Percentiles rank a stretch among this genome's conserved stretches.
These are phyloP conservation scores for Cryptosporidium sp. DNA, from an alignment of 169 alveolate species.

Conservation along the genomic window DNA sequence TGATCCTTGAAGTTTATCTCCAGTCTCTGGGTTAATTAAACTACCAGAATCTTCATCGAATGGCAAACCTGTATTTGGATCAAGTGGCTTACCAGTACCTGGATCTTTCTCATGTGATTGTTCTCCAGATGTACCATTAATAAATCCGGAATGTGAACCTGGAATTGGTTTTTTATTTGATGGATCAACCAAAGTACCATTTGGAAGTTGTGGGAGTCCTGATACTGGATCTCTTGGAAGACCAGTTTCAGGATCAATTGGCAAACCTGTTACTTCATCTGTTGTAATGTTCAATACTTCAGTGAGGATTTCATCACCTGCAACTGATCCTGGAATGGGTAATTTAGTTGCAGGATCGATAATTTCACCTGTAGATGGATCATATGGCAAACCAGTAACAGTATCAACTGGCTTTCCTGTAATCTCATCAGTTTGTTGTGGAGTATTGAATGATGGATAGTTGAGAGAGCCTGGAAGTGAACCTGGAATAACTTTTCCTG, in stretches of 20 bases:
- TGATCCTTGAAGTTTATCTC: slow-evolving; percentile 36
- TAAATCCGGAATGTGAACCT: slow-evolving; percentile 73
- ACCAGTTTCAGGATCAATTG: slow-evolving; percentile 61
- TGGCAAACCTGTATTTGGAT: slow-evolving; percentile 75
- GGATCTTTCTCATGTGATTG: slow-evolving; percentile 42
- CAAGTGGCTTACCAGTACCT: slow-evolving; percentile 53
- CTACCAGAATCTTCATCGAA: slow-evolving; percentile 40
- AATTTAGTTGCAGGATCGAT: slow-evolving; percentile 47
- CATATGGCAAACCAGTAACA: slow-evolving; percentile 68
- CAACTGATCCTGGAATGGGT: slow-evolving; percentile 70
- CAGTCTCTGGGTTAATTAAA: slow-evolving; percentile 62
- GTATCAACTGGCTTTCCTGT: slow-evolving; percentile 72
- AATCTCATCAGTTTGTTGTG: slow-evolving; percentile 62
- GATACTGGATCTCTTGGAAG: slow-evolving; percentile 72
- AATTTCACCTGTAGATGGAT: slow-evolving; percentile 58
- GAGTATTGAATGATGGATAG: slow-evolving; percentile 48
- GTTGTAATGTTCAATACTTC: slow-evolving; percentile 30
- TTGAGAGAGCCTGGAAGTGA: slow-evolving; percentile 56
- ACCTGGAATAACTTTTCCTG: slow-evolving; percentile 57
- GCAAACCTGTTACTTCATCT: slow-evolving; percentile 54
- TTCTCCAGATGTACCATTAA: slow-evolving; percentile 53
- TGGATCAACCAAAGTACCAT: slow-evolving; percentile 75
- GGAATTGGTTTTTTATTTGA: slow-evolving; percentile 60
- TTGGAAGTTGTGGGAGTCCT: slow-evolving; percentile 62
- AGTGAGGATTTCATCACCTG: slow-evolving; percentile 66